These are phyloP conservation scores for Nyctanthes arbortristis DNA, from an alignment of 257 asterid genomes.

Conservation along the genomic window DNA sequence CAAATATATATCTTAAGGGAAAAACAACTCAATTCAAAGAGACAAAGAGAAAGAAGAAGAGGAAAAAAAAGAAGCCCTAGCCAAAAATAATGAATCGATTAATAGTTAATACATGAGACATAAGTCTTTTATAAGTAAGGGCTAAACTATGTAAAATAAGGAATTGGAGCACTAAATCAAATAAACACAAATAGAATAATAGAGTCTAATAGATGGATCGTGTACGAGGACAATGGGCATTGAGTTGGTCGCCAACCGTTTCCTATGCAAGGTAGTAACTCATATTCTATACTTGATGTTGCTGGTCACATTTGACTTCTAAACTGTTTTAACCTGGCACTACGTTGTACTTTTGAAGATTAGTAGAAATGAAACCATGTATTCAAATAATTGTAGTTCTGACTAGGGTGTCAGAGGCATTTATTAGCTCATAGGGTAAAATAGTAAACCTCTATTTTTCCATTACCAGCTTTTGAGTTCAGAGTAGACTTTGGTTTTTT, in stretches of 20 bases:
- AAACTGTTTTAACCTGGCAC: background rate
- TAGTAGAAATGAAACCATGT: background rate
- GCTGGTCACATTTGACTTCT: background rate
- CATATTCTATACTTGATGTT: constrained; percentile 19
- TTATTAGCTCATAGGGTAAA: background rate
- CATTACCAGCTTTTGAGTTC: constrained; percentile 8
- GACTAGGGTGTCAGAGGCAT: background rate
- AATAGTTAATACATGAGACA: too few species aligned
- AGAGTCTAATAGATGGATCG: too few species aligned
- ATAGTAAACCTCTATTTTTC: background rate
- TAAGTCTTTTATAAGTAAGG: too few species aligned
- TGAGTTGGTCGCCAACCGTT: constrained; percentile 96
- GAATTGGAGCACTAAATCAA: too few species aligned
- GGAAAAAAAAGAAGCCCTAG: too few species aligned
- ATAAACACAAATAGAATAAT: too few species aligned
- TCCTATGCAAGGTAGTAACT: constrained; percentile 80
- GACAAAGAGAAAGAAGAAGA: too few species aligned
- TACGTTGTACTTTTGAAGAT: background rate
- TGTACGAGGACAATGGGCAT: constrained; percentile 65
- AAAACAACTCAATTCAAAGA: too few species aligned
- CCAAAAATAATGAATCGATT: too few species aligned
- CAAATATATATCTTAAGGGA: too few species aligned
- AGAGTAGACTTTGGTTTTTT: constrained; percentile 5
- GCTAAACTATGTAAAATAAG: too few species aligned
- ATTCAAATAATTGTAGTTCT: background rate